phyloP scores from a whole-genome alignment of 169 alveolate genomes.

The Plasmodium coatneyi region DNA sequence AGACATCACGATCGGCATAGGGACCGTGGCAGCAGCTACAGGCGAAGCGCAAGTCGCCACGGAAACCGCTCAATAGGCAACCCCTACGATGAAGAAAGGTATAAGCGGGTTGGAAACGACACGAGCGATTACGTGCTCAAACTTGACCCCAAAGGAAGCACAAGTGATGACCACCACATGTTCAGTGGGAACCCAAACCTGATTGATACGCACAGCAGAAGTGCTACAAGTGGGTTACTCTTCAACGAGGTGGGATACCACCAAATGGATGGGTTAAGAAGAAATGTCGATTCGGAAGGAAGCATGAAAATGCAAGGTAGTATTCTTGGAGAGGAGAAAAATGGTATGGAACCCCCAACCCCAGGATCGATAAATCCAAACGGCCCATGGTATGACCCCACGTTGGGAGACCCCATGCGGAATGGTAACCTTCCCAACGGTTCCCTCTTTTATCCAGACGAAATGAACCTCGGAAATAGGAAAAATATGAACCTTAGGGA shows the following conservation, averaged over 20 bases:
- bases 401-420: background rate
- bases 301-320: background rate
- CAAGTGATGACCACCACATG: background rate
- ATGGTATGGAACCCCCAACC: background rate
- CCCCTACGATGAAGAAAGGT: background rate
- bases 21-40: background rate
- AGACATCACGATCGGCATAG: background rate
- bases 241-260: background rate
- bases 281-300: background rate
- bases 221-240: background rate
- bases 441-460: background rate
- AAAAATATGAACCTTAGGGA: slow-evolving; percentile 14
- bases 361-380: background rate
- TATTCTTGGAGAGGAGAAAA: background rate
- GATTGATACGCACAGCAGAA: background rate
- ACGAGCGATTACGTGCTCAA: background rate
- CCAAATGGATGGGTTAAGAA: background rate
- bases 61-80: background rate
- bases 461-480: slow-evolving; percentile 23
- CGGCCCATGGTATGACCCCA: slow-evolving; percentile 24
- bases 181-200: background rate
- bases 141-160: background rate
- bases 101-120: background rate
- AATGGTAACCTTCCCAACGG: background rate
- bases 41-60: background rate